phyloP scores from a whole-genome alignment of 192 early-diverging fungal genomes.

The Endogone sp. region DNA sequence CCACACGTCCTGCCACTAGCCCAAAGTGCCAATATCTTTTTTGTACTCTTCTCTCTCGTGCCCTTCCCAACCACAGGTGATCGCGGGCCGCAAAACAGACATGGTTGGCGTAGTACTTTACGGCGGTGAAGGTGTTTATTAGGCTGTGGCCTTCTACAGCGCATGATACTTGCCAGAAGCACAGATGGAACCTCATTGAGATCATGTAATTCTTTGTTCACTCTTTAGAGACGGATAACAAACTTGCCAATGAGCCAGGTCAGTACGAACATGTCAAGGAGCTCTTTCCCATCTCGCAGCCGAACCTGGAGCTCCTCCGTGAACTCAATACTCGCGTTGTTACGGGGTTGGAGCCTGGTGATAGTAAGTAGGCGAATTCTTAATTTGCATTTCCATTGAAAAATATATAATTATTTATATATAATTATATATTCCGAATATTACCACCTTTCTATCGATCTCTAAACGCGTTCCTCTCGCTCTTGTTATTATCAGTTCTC shows the following conservation, averaged over 20 bases:
- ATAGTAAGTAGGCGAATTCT: conserved; percentile 56
- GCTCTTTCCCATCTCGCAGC: conserved; percentile 24
- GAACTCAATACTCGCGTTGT: conserved; percentile 37
- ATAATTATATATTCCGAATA: conserved; percentile 4
- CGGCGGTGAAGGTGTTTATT: conserved; percentile 48
- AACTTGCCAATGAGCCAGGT: conserved; percentile 34
- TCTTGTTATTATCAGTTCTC: too few relatives aligned
- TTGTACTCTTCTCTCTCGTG: too few relatives aligned
- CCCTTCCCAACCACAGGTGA: too few relatives aligned
- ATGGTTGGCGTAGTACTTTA: conserved; percentile 50
- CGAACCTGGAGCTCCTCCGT: conserved; percentile 45
- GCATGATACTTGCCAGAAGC: conserved; percentile 1
- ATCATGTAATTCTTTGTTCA: background rate
- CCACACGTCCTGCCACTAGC: too few relatives aligned
- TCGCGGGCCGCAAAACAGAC: conserved; percentile 63
- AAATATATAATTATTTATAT: conserved; percentile 5
- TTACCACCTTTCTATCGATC: too few relatives aligned
- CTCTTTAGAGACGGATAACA: conserved; percentile 48
- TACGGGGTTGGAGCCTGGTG: conserved; percentile 40
- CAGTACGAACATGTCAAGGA: conserved; percentile 37
- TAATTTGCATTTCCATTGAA: background rate
- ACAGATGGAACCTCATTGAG: background rate
- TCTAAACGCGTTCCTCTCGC: background rate
- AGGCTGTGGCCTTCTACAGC: background rate
- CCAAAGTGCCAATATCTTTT: background rate